phyloP scores from a whole-genome alignment of 208 protist genomes.

The Acanthamoeba sp. region DNA sequence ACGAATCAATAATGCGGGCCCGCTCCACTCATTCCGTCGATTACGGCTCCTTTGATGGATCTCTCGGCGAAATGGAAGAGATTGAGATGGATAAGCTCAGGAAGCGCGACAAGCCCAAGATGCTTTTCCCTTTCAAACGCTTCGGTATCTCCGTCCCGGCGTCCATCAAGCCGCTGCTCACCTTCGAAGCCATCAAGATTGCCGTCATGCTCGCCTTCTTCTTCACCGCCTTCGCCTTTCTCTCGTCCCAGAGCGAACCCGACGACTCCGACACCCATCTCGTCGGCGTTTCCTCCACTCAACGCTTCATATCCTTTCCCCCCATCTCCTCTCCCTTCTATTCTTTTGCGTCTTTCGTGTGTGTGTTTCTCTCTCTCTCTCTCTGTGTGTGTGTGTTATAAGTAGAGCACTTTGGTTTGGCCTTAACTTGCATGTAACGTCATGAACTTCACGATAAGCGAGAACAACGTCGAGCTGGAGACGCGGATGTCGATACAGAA shows the following conservation, averaged over 20 bases:
- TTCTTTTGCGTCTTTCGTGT: neutral
- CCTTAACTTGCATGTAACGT: constrained; percentile 31
- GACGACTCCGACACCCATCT: constrained; percentile 45
- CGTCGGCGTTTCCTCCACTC: neutral
- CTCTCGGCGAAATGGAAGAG: neutral
- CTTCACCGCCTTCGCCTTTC: neutral
- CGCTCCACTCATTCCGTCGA: neutral
- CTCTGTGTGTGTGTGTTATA: neutral
- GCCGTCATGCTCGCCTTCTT: constrained; percentile 50
- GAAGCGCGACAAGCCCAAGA: constrained; percentile 22
- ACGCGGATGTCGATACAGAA: neutral
- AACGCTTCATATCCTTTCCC: constrained; percentile 41
- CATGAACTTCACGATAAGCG: neutral
- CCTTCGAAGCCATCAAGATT: constrained; percentile 54
- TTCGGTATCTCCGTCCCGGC: constrained; percentile 20
- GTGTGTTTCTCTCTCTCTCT: neutral
- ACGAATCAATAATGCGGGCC: neutral
- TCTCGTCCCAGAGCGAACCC: constrained; percentile 47
- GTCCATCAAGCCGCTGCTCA: neutral
- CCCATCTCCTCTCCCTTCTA: neutral
- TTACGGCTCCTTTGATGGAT: neutral
- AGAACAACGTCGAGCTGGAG: constrained; percentile 22
- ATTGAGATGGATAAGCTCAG: neutral
- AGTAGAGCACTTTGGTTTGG: neutral
- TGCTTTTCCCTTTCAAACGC: constrained; percentile 19